Evolutionary conservation across 2,329 filamentous ascomycete species (phyloP).

Genomic region (Pyrenochaeta sp.): DNA sequence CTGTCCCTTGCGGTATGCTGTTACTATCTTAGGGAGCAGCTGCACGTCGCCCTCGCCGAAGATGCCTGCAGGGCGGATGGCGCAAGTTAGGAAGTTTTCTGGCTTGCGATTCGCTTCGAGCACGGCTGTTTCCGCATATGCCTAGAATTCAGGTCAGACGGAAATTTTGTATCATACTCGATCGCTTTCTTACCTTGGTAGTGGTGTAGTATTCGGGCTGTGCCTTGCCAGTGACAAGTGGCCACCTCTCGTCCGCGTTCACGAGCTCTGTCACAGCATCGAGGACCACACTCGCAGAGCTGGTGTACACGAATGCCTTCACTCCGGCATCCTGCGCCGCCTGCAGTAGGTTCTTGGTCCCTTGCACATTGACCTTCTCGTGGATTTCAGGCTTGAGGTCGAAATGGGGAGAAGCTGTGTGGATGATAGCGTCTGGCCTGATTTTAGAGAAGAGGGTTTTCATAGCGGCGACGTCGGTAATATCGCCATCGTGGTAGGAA

Average conservation of each 20-base stretch:
- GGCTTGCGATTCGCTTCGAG: conserved; percentile 58
- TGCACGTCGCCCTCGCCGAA: conserved; percentile 61
- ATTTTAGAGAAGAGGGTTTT: conserved; percentile 53
- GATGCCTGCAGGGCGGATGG: conserved; percentile 60
- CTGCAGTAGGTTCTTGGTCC: conserved; percentile 59
- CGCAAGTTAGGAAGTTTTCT: conserved; percentile 58
- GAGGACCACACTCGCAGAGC: conserved; percentile 59
- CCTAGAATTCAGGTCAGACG: conserved; percentile 30
- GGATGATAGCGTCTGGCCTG: conserved; percentile 58
- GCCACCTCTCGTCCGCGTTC: conserved; percentile 60
- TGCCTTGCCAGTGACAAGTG: conserved; percentile 54
- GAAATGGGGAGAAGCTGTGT: conserved; percentile 59
- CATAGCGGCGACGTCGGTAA: conserved; percentile 56
- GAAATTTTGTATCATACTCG: not conserved
- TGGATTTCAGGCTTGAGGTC: conserved; percentile 51
- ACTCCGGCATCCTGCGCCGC: conserved; percentile 58
- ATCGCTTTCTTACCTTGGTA: conserved; percentile 51
- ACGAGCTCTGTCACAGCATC: conserved; percentile 56
- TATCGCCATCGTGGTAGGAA: conserved; percentile 60
- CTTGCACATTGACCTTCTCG: conserved; percentile 61
- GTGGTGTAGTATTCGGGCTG: conserved; percentile 62
- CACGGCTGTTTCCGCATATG: conserved; percentile 57
- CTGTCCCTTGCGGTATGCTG: conserved; percentile 57
- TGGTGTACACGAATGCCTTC: conserved; percentile 64
- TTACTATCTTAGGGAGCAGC: conserved; percentile 55